Conservation (phyloP, 495 filamentous ascomycete genomes). For the Cenococcum geophilum region DNA sequence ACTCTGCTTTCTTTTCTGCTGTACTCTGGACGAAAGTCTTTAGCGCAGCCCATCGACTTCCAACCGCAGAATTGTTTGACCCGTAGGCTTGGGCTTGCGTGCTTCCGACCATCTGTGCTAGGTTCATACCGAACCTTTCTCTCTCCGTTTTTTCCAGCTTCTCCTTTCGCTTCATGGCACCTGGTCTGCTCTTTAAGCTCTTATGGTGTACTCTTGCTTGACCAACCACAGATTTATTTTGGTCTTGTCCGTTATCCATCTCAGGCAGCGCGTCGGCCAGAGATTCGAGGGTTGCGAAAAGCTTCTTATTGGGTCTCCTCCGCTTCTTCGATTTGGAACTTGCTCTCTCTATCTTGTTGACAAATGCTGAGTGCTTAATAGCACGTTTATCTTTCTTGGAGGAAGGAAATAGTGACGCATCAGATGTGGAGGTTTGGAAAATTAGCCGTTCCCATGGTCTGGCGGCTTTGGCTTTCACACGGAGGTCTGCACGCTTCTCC, state of each 20-base stretch:
- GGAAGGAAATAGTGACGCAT: slow-evolving; percentile 19
- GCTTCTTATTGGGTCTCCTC: slow-evolving; percentile 66
- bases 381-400: slow-evolving; percentile 70
- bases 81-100: slow-evolving; percentile 33
- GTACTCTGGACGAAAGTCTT: slow-evolving; percentile 64
- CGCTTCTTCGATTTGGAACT: slow-evolving; percentile 48
- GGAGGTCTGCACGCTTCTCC: too few relatives aligned
- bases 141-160: slow-evolving; percentile 69
- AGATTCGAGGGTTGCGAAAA: slow-evolving; percentile 67
- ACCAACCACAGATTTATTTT: slow-evolving; percentile 37
- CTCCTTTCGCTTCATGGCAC: slow-evolving; percentile 77
- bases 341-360: slow-evolving; percentile 66
- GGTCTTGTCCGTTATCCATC: slow-evolving; percentile 38
- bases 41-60: slow-evolving; percentile 62
- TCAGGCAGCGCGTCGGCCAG: slow-evolving; percentile 73
- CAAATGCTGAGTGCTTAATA: slow-evolving; percentile 69
- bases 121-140: slow-evolving; percentile 72
- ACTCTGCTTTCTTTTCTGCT: slow-evolving; percentile 67
- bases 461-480: too few relatives aligned
- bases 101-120: slow-evolving; percentile 53
- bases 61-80: slow-evolving; percentile 39
- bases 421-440: neutral
- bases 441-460: too few relatives aligned
- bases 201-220: slow-evolving; percentile 55
- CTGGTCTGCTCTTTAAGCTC: slow-evolving; percentile 65